A percentile compares a stretch with the other conserved stretches of the same genome.
phyloP scores from a whole-genome alignment of 1,284 basidiomycete species.

The Cryptococcus jaspeensis region DNA sequence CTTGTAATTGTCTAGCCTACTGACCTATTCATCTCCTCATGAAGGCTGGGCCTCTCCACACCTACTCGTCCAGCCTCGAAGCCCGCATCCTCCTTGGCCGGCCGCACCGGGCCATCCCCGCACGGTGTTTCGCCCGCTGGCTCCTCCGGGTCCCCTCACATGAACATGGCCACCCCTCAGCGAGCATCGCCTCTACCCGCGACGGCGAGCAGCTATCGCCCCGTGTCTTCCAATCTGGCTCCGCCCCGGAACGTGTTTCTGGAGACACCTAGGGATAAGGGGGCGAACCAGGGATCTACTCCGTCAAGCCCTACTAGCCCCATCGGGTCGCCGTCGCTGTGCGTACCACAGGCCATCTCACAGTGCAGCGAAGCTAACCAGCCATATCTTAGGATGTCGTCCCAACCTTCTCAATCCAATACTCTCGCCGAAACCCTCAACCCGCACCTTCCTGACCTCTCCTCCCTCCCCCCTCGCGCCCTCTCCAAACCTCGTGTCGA shows the following conservation, averaged over 20 bases:
- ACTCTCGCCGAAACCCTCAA: conserved; percentile 50
- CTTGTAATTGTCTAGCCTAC: neutral
- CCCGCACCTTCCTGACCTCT: conserved; percentile 34
- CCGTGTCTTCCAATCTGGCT: conserved; percentile 23
- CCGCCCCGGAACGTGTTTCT: conserved; percentile 10
- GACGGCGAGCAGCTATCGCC: conserved; percentile 33
- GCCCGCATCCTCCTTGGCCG: conserved; percentile 2
- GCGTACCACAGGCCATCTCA: neutral
- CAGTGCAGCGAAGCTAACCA: no score
- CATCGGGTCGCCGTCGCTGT: conserved; percentile 26
- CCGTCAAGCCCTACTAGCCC: conserved; percentile 40
- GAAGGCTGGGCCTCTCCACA: conserved; percentile 31
- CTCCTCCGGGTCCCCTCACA: neutral
- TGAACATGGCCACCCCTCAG: conserved; percentile 20
- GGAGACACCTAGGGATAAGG: conserved; percentile 27
- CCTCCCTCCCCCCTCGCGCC: conserved; percentile 11
- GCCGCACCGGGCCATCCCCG: conserved; percentile 12
- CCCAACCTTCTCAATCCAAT: conserved; percentile 32
- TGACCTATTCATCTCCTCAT: no score
- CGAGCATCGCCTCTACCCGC: conserved; percentile 22
- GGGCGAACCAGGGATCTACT: conserved; percentile 5
- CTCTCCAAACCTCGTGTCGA: conserved; percentile 29
- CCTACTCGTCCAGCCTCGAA: conserved; percentile 28
- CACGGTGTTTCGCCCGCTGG: conserved; percentile 14
- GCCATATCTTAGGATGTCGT: conserved; percentile 11